Evolutionary conservation across 345 rosid genomes (phyloP), one percentile per base, ranked within the genome.

Genomic region (Viola odorata): DNA sequence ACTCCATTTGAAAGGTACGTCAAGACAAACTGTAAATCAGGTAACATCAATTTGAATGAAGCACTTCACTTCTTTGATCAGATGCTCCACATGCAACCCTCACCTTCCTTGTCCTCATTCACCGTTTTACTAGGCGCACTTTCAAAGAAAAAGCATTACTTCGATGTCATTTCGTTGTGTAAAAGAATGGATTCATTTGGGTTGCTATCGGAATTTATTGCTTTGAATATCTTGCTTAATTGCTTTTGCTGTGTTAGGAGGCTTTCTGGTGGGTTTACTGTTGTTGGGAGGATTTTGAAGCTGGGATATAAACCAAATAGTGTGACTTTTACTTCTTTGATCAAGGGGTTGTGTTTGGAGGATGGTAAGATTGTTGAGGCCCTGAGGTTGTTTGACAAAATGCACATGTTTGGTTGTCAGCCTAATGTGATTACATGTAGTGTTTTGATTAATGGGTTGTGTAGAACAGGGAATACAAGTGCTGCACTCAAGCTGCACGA

Each of bases 341-440:
- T 79, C 41, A 79, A 52, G 58, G 83, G 83, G 42, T 63, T 79
- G 58, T 70, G 67, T 50, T 1, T 23, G 16, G 73, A 64, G 47
- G 32, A 23, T 23, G 49, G 60, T 60, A 67, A 63, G 45, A 53
- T 49, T 10, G 49, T 40, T 12, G 48, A 62, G 60, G 77, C 67
- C 10, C 64, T 69, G 12, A 59, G 53, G 4, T 41, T 74, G 32
- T 42, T 63, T 36, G 32, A 37, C 53, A 75, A 69, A 12, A 75
- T 75, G 73, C 12, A 40, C 42, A 50, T 4, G 23, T 47, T 66
- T 44, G 77, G 58, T 23, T 3, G 65, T 41, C 9, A 53, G 53
- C 80, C 77, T 2, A 56, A 53, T 69, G 64, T 41, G 45, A 32
- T 60, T 44, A 54, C 66, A 17, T 38, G 17, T 37, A 61, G 41